Evolutionary conservation across 2,329 filamentous ascomycete species (phyloP).

Genomic region (Phyllosticta ampelicida): DNA sequence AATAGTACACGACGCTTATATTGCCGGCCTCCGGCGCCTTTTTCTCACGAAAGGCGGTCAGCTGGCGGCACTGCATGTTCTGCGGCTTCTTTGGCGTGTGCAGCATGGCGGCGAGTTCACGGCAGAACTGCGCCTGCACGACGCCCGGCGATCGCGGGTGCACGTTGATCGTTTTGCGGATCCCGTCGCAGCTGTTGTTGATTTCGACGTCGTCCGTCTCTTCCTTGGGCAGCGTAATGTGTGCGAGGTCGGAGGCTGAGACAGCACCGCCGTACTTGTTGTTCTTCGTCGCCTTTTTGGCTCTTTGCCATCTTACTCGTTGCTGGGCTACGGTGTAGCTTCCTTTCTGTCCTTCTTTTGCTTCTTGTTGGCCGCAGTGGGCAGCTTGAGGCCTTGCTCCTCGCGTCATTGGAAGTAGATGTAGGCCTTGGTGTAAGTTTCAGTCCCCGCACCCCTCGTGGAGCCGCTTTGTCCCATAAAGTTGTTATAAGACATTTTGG

Average conservation of each 20-base stretch:
- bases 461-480: slow-evolving; percentile 43
- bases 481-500: slow-evolving; percentile 24
- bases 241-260: slow-evolving; percentile 27
- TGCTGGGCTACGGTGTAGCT: slow-evolving; percentile 12
- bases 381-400: slow-evolving; percentile 34
- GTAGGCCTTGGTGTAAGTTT: slow-evolving; percentile 20
- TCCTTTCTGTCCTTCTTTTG: slow-evolving; percentile 18
- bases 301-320: slow-evolving; percentile 12
- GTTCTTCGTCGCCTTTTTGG: slow-evolving; percentile 15
- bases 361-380: slow-evolving; percentile 14
- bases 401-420: slow-evolving; percentile 42
- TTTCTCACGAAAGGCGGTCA: slow-evolving; percentile 41
- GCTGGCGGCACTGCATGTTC: slow-evolving; percentile 34
- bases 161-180: slow-evolving; percentile 46
- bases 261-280: background rate
- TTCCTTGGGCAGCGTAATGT: slow-evolving; percentile 39
- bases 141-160: slow-evolving; percentile 38
- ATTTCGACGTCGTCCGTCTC: slow-evolving; percentile 36
- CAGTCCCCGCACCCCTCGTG: slow-evolving; percentile 22
- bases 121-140: slow-evolving; percentile 43
- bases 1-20: slow-evolving; percentile 41
- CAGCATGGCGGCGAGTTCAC: slow-evolving; percentile 37
- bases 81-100: slow-evolving; percentile 18
- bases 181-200: slow-evolving; percentile 46
- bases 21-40: slow-evolving; percentile 41